A percentile compares a stretch with the other conserved stretches of the same genome.
Evolutionary conservation across 2,329 filamentous ascomycete genomes (phyloP).

Genomic region (Chalaropsis ovoidea): DNA sequence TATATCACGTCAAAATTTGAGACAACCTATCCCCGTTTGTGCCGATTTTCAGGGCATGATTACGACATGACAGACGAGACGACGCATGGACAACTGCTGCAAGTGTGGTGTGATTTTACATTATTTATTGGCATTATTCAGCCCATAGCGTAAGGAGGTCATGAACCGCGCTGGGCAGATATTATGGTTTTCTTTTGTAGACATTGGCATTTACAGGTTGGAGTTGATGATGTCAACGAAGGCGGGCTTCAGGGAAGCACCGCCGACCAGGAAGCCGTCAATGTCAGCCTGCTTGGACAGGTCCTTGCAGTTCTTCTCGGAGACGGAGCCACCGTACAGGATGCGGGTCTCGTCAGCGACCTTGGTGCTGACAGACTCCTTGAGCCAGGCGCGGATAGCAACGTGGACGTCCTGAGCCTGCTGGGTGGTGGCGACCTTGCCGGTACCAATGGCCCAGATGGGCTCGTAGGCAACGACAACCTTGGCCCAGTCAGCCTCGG

Average conservation of each 20-base stretch:
- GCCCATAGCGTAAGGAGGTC: constrained; percentile 18
- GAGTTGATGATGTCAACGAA: constrained; percentile 56
- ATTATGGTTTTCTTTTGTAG: neutral
- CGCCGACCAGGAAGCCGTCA: constrained; percentile 94
- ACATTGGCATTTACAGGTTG: constrained; percentile 37
- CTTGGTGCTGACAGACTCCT: constrained; percentile 60
- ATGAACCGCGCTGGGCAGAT: neutral
- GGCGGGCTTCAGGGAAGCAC: constrained; percentile 91
- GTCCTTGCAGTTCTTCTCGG: constrained; percentile 95
- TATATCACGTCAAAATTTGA: constrained; percentile 25
- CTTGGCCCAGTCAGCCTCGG: constrained; percentile 67
- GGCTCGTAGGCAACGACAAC: constrained; percentile 97
- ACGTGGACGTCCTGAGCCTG: constrained; percentile 92
- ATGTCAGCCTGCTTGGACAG: constrained; percentile 88
- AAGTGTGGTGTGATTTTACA: constrained; percentile 19
- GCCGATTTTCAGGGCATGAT: too few relatives aligned
- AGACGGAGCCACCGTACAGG: constrained; percentile 93
- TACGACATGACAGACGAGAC: neutral
- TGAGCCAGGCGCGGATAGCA: constrained; percentile 82
- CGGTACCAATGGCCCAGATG: constrained; percentile 92
- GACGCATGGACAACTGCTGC: neutral
- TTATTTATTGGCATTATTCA: constrained; percentile 26
- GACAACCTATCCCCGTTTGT: too few relatives aligned
- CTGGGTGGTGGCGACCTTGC: constrained; percentile 79
- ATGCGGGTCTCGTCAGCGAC: constrained; percentile 82